Evolutionary conservation across 2,329 filamentous ascomycete genomes (phyloP), one percentile per base, ranked within the genome.

Genomic region (Exophiala sideris): DNA sequence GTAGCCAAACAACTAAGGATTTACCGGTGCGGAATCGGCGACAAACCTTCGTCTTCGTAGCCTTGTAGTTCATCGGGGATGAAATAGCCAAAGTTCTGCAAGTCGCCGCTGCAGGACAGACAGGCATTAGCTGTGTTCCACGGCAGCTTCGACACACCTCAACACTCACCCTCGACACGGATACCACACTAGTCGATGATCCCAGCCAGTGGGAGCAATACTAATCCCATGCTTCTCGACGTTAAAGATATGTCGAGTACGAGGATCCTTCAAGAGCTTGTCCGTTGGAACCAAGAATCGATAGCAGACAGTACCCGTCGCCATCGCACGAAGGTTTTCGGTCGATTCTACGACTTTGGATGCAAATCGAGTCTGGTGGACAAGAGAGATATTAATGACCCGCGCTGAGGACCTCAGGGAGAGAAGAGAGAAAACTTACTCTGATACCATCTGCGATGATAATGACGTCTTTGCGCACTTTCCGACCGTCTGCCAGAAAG

Each of bases 391-490:
- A 45, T 16, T 39, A 18, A 41, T 10, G 20, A 42, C 18, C 8
- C 10, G 39, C 35, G 71, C 67, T 32, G 65, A 45, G 10, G 63
- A 14, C 12, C 64, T 32, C 63, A 61, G 21, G 61, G 62, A 16
- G 56, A 62, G 1, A 63, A 66, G 12, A 8, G 6, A 6, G 35
- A 6, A 12, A 39, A 18, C 56, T 35, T 58, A 64, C 62, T 32
- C 71, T 65, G 10, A 73, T 64, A 1, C 71, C 71, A 61, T 73
- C 70, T 3, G 71, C 71, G n/a, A 69, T 70, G 12, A 74, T 58
- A 7, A 74, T 64, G n/a, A 73, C 57, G 56, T 74, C 70, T 8
- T 59, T 70, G 0, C 54, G 58, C 35, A 66, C 40, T 7, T 54
- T 59, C n/a, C 48, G 55, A 5, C 68, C 66, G 53, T 69, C 50